Percentiles rank a stretch among this genome's conserved stretches.
Conservation (phyloP, 2,329 filamentous ascomycete species). For the Pseudogymnoascus sp. region DNA sequence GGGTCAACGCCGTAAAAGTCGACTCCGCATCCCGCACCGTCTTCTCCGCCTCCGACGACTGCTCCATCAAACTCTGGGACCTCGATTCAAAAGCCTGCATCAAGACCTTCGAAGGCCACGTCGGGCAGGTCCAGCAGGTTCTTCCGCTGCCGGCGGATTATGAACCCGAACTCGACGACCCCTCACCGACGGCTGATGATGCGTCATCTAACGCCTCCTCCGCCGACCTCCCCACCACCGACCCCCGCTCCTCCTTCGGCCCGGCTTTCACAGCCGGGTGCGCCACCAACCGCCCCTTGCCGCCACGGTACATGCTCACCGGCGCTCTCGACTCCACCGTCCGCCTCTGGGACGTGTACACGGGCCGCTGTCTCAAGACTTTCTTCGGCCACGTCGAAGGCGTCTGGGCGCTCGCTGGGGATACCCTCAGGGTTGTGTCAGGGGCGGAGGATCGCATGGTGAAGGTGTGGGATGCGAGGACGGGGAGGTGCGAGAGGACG, state of each 20-base stretch:
- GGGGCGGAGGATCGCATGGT: conserved; percentile 92
- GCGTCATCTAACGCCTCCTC: conserved; percentile 26
- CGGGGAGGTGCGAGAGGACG: conserved; percentile 84
- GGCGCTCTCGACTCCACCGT: conserved; percentile 87
- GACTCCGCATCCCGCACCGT: conserved; percentile 76
- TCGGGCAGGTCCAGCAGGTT: conserved; percentile 91
- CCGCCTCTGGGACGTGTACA: conserved; percentile 81
- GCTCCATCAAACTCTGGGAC: conserved; percentile 87
- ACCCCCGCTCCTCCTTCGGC: conserved; percentile 21
- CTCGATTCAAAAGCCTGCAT: conserved; percentile 76
- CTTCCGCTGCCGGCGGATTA: conserved; percentile 78
- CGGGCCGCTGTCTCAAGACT: conserved; percentile 74
- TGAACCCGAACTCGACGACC: conserved; percentile 65
- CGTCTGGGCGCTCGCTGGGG: conserved; percentile 85
- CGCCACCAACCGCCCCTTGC: conserved; percentile 58
- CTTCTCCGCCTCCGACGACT: conserved; percentile 89
- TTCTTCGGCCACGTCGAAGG: conserved; percentile 97
- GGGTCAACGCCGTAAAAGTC: conserved; percentile 93
- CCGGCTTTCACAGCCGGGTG: conserved; percentile 52
- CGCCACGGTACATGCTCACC: conserved; percentile 86
- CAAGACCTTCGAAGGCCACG: conserved; percentile 73
- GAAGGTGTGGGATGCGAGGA: conserved; percentile 90
- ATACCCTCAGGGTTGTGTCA: conserved; percentile 79
- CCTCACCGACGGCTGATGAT: conserved; percentile 41
- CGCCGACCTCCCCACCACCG: neutral